Evolutionary conservation across 73 alveolate genomes (phyloP), one percentile per base, ranked within the genome.

Genomic region (Paramecium bursaria): DNA sequence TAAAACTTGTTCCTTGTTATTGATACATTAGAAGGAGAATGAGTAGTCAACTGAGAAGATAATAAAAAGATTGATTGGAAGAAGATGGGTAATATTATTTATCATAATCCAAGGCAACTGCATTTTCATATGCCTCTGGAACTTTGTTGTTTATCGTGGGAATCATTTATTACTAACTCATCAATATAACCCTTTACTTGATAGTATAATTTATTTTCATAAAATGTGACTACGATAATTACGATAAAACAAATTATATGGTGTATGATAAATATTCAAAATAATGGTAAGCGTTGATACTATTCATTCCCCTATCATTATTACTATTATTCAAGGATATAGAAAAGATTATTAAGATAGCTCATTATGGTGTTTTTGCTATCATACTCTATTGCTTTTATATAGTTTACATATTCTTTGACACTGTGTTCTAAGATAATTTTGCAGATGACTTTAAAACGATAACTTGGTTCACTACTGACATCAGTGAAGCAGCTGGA

Each of bases 341-440:
- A 17, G 54, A 49, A 3, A 53, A 53, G 17, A 54, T 79, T 33
- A 79, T 79, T 17, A 79, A 79, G 26, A 50, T 79, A 11, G 89
- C 89, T 11, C 89, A 79, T 79, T 53, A 77, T 26, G 89, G 89
- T 35, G 53, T 79, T 50, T 48, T 79, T 35, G 89, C 89, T 19
- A 79, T 79, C 47, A 25, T 61, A 54, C 26, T 49, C 14, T 79
- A 79, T 55, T 61, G 75, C 49, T 1, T 27, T 30, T 79, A 53
- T 42, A 79, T 79, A 3, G 14, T 79, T 15, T 79, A 79, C 42
- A 39, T 73, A 10, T 79, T 79, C 27, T 30, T 46, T 15, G 44
- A 35, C 15, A 79, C 51, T 79, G 49, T 55, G 42, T 31, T 50
- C 6, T 22, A 27, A 10, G 61, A 46, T 6, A 55, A 53, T 35